These are phyloP conservation scores for Penicillium brevicompactum DNA, from an alignment of 2,329 filamentous ascomycete genomes.

Conservation along the genomic window DNA sequence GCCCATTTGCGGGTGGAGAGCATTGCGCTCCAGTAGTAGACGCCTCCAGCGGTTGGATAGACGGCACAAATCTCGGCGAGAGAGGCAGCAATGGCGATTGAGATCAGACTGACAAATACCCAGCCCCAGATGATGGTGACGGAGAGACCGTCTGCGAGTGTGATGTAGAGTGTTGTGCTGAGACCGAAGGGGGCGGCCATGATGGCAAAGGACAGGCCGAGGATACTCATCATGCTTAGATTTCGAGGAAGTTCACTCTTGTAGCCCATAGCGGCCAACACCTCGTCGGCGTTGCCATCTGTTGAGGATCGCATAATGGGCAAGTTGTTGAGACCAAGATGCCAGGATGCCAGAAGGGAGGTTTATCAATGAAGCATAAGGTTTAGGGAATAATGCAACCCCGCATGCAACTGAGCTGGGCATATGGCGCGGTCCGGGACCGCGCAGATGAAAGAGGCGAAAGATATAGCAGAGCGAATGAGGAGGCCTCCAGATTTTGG, in stretches of 20 bases:
- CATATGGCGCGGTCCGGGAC: slow-evolving; percentile 25
- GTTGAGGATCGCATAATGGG: slow-evolving; percentile 27
- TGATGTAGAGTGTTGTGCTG: slow-evolving; percentile 69
- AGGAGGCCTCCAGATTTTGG: background rate
- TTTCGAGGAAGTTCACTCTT: slow-evolving; percentile 66
- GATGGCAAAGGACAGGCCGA: slow-evolving; percentile 72
- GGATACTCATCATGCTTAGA: slow-evolving; percentile 68
- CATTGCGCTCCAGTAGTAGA: slow-evolving; percentile 74
- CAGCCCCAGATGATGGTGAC: slow-evolving; percentile 73
- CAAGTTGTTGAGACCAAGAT: slow-evolving; percentile 2
- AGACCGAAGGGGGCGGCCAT: slow-evolving; percentile 73
- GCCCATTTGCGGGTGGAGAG: slow-evolving; percentile 66
- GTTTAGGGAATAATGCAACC: slow-evolving; percentile 10
- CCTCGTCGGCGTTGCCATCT: slow-evolving; percentile 56
- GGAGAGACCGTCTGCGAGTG: slow-evolving; percentile 67
- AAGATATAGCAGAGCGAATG: slow-evolving; percentile 3
- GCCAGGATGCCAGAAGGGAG: background rate
- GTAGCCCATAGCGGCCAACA: slow-evolving; percentile 68
- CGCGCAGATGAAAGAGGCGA: slow-evolving; percentile 14
- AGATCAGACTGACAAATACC: slow-evolving; percentile 66
- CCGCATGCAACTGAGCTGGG: slow-evolving; percentile 20
- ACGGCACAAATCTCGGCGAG: slow-evolving; percentile 71
- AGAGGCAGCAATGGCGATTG: slow-evolving; percentile 64
- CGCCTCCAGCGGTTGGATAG: slow-evolving; percentile 68
- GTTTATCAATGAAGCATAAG: background rate